Percentiles rank a stretch among this genome's conserved stretches.
phyloP scores from a whole-genome alignment of 2,329 filamentous ascomycete genomes.

The Pestalotiopsis fici region DNA sequence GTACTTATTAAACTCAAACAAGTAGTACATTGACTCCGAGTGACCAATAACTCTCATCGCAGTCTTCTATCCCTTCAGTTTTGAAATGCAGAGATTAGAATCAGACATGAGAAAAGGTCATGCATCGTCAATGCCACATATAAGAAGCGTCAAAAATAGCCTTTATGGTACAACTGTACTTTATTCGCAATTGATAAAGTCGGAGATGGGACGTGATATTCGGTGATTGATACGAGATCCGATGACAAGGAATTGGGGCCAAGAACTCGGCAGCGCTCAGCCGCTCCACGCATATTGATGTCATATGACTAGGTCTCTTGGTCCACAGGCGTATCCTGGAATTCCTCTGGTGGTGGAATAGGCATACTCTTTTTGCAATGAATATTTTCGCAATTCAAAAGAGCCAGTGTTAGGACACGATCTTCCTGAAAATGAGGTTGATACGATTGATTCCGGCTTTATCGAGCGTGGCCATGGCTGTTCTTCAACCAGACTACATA shows the following conservation, averaged over 20 bases:
- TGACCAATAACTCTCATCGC: too few species aligned
- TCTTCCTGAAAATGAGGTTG: neutral
- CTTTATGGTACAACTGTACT: too few species aligned
- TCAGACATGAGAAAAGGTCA: too few species aligned
- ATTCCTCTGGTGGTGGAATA: too few species aligned
- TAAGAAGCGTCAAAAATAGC: too few species aligned
- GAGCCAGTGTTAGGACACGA: neutral
- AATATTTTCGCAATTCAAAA: too few species aligned
- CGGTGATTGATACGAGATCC: neutral
- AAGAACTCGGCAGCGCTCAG: neutral
- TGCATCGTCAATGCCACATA: too few species aligned
- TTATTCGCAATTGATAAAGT: neutral
- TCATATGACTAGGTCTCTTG: neutral
- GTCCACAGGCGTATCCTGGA: too few species aligned
- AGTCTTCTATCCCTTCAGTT: too few species aligned
- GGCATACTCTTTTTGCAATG: too few species aligned
- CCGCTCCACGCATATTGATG: neutral
- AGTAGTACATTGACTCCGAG: too few species aligned
- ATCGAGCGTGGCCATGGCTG: neutral
- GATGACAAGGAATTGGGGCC: neutral
- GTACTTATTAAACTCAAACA: slow-evolving; percentile 1
- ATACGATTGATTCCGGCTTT: neutral
- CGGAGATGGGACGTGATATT: neutral
- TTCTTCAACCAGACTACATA: slow-evolving; percentile 24
- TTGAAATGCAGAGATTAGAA: too few species aligned